Evolutionary conservation across 148 eudicot species (phyloP).

Genomic region (Dianthus caryophyllus): DNA sequence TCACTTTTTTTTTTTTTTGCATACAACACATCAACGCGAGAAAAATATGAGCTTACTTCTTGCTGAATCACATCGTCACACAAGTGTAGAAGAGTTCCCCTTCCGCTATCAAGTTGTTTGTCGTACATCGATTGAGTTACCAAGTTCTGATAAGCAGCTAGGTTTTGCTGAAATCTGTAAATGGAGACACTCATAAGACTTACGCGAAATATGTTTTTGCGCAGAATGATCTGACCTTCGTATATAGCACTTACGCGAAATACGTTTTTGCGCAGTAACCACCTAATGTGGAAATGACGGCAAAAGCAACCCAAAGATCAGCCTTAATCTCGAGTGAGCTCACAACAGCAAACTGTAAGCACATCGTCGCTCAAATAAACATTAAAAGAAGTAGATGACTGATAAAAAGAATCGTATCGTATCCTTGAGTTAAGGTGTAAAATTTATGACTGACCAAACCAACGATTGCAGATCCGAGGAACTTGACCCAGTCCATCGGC

Average conservation of each 20-base stretch:
- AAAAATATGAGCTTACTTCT: slow-evolving; percentile 35
- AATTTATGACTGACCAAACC: slow-evolving; percentile 73
- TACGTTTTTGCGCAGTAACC: slow-evolving; percentile 95
- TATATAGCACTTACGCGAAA: slow-evolving; percentile 73
- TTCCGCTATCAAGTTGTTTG: slow-evolving; percentile 96
- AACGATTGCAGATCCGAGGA: slow-evolving; percentile 80
- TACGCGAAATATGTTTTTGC: no score
- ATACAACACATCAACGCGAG: background rate
- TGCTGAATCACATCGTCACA: slow-evolving; percentile 72
- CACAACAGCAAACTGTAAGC: slow-evolving; percentile 68
- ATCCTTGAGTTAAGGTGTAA: no score
- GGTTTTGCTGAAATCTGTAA: slow-evolving; percentile 80
- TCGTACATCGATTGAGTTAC: slow-evolving; percentile 98
- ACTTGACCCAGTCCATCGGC: slow-evolving; percentile 98
- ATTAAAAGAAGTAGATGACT: background rate
- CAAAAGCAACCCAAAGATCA: slow-evolving; percentile 83
- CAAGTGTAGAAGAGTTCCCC: slow-evolving; percentile 84
- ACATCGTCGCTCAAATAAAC: background rate
- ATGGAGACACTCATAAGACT: no score
- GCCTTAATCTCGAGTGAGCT: slow-evolving; percentile 74
- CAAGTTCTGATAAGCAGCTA: slow-evolving; percentile 77
- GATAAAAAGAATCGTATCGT: no score
- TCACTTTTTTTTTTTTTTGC: background rate
- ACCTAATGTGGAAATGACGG: slow-evolving; percentile 68
- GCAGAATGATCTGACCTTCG: no score